These are phyloP conservation scores for Curvularia verruculosa DNA, from an alignment of 2,329 filamentous ascomycete species.

Conservation along the genomic window DNA sequence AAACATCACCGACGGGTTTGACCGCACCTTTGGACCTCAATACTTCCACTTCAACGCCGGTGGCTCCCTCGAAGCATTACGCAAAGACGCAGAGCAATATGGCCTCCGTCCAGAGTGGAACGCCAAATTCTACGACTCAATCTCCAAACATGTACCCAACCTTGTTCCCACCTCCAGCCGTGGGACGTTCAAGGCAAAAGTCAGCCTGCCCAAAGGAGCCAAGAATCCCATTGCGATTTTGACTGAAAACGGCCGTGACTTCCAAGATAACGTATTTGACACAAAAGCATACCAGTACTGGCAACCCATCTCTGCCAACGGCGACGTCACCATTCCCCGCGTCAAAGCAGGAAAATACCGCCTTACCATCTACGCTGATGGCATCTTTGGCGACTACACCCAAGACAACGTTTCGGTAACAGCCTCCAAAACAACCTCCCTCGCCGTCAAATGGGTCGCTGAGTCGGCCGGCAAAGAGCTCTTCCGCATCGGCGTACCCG, in stretches of 20 bases:
- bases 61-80: conserved; percentile 51
- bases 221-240: conserved; percentile 62
- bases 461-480: conserved; percentile 65
- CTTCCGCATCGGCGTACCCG: conserved; percentile 67
- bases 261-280: conserved; percentile 65
- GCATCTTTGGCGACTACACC: conserved; percentile 65
- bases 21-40: conserved; percentile 68
- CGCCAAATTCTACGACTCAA: conserved; percentile 66
- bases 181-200: conserved; percentile 57
- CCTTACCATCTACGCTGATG: conserved; percentile 67
- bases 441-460: conserved; percentile 56
- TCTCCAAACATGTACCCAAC: conserved; percentile 64
- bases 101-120: conserved; percentile 61
- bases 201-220: conserved; percentile 60
- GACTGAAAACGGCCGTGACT: conserved; percentile 58
- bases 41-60: conserved; percentile 69
- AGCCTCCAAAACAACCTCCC: conserved; percentile 46
- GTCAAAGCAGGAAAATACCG: conserved; percentile 66
- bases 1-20: conserved; percentile 69
- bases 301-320: conserved; percentile 54
- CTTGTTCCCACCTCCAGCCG: conserved; percentile 62
- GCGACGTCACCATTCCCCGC: conserved; percentile 59
- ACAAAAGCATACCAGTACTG: conserved; percentile 67
- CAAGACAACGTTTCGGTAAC: conserved; percentile 59
- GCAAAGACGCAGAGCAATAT: conserved; percentile 59